These are phyloP conservation scores for Pseudoperonospora humuli DNA, from an alignment of 352 stramenopile genomes.

Conservation along the genomic window DNA sequence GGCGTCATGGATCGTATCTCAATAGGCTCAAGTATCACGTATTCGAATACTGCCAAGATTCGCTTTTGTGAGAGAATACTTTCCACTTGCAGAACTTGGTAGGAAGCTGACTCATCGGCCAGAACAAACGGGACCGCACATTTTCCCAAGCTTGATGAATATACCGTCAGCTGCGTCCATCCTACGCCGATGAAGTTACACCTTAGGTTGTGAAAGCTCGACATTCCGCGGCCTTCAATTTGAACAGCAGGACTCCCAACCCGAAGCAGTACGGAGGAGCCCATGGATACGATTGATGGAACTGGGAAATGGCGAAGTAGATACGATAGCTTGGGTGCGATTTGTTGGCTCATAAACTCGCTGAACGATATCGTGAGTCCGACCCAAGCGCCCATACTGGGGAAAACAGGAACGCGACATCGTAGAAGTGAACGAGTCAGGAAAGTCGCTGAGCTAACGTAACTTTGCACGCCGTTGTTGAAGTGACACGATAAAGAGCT, in stretches of 20 bases:
- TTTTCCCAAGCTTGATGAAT: conserved; percentile 5
- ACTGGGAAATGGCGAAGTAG: conserved; percentile 25
- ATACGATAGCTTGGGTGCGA: conserved; percentile 5
- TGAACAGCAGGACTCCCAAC: conserved; percentile 11
- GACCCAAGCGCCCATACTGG: conserved; percentile 22
- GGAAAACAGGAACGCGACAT: conserved; percentile 23
- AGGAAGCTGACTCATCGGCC: conserved; percentile 4
- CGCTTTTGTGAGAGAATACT: conserved; percentile 7
- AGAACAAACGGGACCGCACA: conserved; percentile 18
- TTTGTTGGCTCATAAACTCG: neutral
- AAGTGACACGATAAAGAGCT: conserved; percentile 29
- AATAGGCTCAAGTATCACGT: conserved; percentile 17
- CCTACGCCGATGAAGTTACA: conserved; percentile 24
- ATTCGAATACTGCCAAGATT: conserved; percentile 19
- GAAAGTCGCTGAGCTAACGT: conserved; percentile 3
- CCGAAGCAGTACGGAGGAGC: conserved; percentile 8
- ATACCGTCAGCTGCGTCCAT: conserved; percentile 7
- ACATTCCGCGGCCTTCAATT: conserved; percentile 17
- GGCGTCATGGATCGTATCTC: conserved; percentile 13
- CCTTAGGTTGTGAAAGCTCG: conserved; percentile 15
- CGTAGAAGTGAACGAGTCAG: conserved; percentile 21
- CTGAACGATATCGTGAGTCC: conserved; percentile 20
- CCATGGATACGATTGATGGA: conserved; percentile 17
- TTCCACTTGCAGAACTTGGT: conserved; percentile 19
- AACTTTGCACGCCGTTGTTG: conserved; percentile 6